These are phyloP conservation scores for Colletotrichum sp. DNA, from an alignment of 2,329 filamentous ascomycete genomes.

Conservation along the genomic window DNA sequence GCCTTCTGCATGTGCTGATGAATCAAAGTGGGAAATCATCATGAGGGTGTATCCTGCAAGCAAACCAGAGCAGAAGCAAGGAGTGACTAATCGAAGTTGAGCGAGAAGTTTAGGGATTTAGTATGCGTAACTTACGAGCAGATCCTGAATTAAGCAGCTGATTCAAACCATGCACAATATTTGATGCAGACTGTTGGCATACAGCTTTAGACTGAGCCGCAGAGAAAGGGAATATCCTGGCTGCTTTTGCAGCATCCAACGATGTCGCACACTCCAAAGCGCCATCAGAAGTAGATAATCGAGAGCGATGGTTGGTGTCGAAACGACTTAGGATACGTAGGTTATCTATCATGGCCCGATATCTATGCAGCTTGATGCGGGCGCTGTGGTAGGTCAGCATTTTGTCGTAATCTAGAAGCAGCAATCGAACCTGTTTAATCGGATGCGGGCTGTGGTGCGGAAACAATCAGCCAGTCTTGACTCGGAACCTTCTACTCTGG, in stretches of 20 bases:
- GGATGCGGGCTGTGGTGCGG: not conserved
- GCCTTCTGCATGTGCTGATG: not conserved
- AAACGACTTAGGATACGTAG: not conserved
- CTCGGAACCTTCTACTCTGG: not conserved
- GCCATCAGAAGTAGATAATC: rapidly evolving
- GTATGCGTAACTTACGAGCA: not conserved
- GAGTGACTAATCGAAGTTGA: not conserved
- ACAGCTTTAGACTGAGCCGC: not conserved
- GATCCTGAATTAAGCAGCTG: not conserved
- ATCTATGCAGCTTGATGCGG: not conserved
- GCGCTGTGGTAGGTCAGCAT: not conserved
- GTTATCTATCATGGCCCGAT: not conserved
- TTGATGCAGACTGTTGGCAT: not conserved
- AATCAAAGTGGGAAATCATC: not conserved
- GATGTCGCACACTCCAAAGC: not conserved
- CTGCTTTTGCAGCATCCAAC: not conserved
- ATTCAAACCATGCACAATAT: not conserved
- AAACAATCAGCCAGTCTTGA: not conserved
- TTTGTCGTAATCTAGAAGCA: rapidly evolving
- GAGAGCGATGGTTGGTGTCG: not conserved
- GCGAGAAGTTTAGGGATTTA: not conserved
- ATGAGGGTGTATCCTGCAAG: not conserved
- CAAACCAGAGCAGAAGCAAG: not conserved
- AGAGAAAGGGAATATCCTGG: not conserved
- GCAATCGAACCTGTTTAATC: not conserved